phyloP scores from a whole-genome alignment of 2,329 filamentous ascomycete genomes.

The Reticulascus tulasneorum region DNA sequence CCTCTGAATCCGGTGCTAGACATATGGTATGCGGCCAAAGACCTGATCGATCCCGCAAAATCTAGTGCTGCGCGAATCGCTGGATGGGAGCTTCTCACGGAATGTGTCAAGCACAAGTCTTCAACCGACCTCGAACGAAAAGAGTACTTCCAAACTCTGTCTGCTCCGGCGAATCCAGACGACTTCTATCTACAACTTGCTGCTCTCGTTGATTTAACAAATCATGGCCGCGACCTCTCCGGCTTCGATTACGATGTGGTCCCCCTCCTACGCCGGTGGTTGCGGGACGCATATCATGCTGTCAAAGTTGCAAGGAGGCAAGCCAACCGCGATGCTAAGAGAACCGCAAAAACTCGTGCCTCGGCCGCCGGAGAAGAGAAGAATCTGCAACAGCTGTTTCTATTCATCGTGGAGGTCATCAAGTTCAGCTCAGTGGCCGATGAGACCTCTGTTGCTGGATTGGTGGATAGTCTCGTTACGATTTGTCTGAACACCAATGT shows the following conservation, averaged over 20 bases:
- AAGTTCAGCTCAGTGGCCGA: conserved; percentile 71
- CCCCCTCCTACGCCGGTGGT: conserved; percentile 58
- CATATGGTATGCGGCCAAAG: conserved; percentile 64
- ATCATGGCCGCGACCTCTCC: conserved; percentile 56
- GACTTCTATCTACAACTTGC: conserved; percentile 66
- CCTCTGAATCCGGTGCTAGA: conserved; percentile 55
- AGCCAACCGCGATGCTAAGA: conserved; percentile 35
- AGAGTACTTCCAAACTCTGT: conserved; percentile 62
- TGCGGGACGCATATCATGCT: conserved; percentile 51
- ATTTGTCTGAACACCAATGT: conserved; percentile 67
- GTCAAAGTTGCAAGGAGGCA: conserved; percentile 49
- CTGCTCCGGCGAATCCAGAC: conserved; percentile 50
- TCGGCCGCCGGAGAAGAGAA: conserved; percentile 50
- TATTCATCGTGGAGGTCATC: conserved; percentile 63
- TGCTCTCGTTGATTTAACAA: conserved; percentile 58
- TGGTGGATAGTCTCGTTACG: conserved; percentile 59
- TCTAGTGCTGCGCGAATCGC: conserved; percentile 48
- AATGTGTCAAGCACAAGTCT: conserved; percentile 59
- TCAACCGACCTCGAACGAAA: conserved; percentile 64
- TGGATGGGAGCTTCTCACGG: conserved; percentile 63
- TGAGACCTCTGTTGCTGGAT: conserved; percentile 54
- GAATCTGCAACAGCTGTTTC: conserved; percentile 61
- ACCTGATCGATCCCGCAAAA: conserved; percentile 57
- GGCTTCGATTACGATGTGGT: conserved; percentile 67
- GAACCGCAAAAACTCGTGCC: conserved; percentile 32